phyloP scores from a whole-genome alignment of 345 rosid species.

The Eucalyptus microcorys region DNA sequence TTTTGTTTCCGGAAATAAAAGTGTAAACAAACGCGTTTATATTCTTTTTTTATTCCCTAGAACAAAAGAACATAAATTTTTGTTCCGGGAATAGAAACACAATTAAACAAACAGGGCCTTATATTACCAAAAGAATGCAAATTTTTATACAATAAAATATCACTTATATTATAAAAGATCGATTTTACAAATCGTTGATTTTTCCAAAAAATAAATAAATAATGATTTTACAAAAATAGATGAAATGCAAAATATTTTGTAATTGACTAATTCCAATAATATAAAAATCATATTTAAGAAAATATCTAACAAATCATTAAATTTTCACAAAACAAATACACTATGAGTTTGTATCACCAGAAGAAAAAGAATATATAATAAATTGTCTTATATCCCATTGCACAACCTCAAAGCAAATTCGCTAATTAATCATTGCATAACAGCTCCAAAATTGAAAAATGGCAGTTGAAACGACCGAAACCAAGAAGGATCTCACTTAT shows the following conservation, averaged over 20 bases:
- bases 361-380: no score
- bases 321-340: neutral
- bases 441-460: neutral
- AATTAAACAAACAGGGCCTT: no score
- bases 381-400: neutral
- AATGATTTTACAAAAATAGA: no score
- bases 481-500: neutral
- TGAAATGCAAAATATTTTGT: no score
- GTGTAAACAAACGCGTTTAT: accelerated
- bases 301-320: no score
- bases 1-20: accelerated
- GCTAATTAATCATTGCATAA: neutral
- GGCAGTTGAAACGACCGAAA: neutral
- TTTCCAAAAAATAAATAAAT: no score
- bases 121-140: no score
- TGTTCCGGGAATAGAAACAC: accelerated
- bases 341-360: neutral
- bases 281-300: neutral
- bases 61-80: accelerated
- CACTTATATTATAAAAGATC: no score
- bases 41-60: accelerated
- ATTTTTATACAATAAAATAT: no score
- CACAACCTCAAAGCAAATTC: neutral
- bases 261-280: no score
- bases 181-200: no score